Evolutionary conservation across 805 yeast genomes (phyloP).

Genomic region (Zygoascus bituminiphila): DNA sequence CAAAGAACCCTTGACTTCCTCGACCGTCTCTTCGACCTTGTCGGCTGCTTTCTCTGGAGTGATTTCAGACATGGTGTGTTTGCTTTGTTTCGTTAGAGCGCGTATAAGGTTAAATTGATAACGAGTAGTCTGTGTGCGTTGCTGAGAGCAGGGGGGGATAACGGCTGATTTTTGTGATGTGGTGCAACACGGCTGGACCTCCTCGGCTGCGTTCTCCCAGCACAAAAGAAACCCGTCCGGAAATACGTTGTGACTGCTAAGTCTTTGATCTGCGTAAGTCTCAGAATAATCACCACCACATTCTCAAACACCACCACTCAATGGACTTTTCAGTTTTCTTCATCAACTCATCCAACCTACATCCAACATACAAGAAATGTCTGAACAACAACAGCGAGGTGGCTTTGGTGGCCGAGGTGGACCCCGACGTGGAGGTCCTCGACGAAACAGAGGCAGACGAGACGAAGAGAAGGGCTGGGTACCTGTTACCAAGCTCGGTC

Average conservation of each 20-base stretch:
- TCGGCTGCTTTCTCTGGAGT: conserved; percentile 7
- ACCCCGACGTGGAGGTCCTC: conserved; percentile 46
- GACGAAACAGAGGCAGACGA: conserved; percentile 69
- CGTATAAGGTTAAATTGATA: background rate
- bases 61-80: background rate
- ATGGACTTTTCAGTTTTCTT: background rate
- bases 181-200: background rate
- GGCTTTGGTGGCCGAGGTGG: conserved; percentile 32
- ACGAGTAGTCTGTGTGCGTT: background rate
- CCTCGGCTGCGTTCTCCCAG: no score
- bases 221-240: no score
- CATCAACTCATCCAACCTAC: background rate
- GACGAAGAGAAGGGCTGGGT: conserved; percentile 98
- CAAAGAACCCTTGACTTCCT: conserved; percentile 1
- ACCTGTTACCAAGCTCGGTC: conserved; percentile 99
- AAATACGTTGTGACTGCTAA: conserved; percentile 2
- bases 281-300: background rate
- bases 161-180: background rate
- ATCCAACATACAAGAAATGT: conserved; percentile 19
- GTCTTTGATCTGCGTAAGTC: background rate
- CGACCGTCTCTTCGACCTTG: conserved; percentile 5
- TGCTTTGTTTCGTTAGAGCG: background rate
- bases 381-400: conserved; percentile 28
- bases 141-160: background rate
- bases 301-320: background rate